Evolutionary conservation across 352 stramenopile species (phyloP), one percentile per base, ranked within the genome.

Genomic region (Pythium plurisporium): DNA sequence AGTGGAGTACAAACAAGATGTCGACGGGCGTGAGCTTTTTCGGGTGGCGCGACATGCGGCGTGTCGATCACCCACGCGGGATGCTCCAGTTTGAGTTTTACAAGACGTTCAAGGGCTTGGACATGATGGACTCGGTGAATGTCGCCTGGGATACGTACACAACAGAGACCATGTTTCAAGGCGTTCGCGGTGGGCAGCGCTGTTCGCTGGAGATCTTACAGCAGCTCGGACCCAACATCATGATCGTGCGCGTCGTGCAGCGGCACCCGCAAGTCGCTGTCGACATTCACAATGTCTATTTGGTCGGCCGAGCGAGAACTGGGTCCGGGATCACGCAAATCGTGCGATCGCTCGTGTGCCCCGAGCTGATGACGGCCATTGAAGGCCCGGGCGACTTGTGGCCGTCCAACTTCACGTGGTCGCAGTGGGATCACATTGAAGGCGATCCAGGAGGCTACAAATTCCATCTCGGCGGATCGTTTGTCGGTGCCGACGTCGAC

Each of bases 11-110:
- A 7, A 33, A 61, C 30, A 50, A 27, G 10, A 9, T 30, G 20
- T 17, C 30, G 10, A 36, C 33, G 4, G 43, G 43, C 8, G 22
- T 40, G 29, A 53, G 33, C 19, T 52, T 61, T n/a, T 38, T 53
- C 20, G 53, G 53, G 2, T 61, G 53, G 53, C 41, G 53, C 22
- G 53, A 53, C 14, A 17, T 44, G 11, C 53, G 53, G 7, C 53
- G 53, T 3, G 8, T 61, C 8, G n/a, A 45, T 7, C 6, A 29
- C 1, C 6, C 20, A 1, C 3, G 20, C 2, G 11, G 14, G 5
- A 25, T 25, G 9, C 22, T 61, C 19, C 53, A 61, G 23, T 61
- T 61, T 34, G 50, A 34, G n/a, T 43, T 43, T 17, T 43, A 43
- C 36, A 43, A 43, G 36, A 22, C 12, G 12, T 43, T 23, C 20